A percentile compares a stretch with the other conserved stretches of the same genome.
Conservation (phyloP, 768 basidiomycete genomes). For the Tricholoma sp. region DNA sequence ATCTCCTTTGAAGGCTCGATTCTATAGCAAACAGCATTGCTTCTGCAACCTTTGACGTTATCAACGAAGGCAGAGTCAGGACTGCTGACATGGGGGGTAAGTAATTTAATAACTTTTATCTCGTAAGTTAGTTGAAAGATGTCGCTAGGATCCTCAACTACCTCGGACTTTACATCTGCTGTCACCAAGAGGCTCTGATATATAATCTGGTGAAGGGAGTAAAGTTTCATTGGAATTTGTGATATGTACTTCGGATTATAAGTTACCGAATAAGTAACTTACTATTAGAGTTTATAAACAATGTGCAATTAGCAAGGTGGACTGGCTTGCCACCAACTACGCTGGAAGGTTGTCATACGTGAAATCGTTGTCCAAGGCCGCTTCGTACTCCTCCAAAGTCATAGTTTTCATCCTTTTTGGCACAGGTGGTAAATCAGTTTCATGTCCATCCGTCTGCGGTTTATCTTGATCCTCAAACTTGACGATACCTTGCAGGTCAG, state of each 20-base stretch:
- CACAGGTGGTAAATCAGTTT: slow-evolving; percentile 11
- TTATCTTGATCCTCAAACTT: slow-evolving; percentile 11
- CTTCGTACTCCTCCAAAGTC: slow-evolving; percentile 51
- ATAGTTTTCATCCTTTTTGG: slow-evolving; percentile 37
- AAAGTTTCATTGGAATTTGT: background rate
- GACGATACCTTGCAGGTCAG: slow-evolving; percentile 11
- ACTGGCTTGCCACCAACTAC: slow-evolving; percentile 12
- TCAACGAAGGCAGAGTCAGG: slow-evolving; percentile 80
- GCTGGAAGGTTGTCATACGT: slow-evolving; percentile 32
- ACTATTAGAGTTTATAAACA: slow-evolving; percentile 12
- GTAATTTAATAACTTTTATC: slow-evolving; percentile 20
- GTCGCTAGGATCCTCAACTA: slow-evolving; percentile 71
- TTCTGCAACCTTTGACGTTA: slow-evolving; percentile 86
- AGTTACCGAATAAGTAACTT: background rate
- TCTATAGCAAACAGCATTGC: slow-evolving; percentile 92
- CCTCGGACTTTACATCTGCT: slow-evolving; percentile 91
- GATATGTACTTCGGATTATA: slow-evolving; percentile 17
- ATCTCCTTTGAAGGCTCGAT: slow-evolving; percentile 62
- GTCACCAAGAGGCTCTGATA: slow-evolving; percentile 74
- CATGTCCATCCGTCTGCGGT: slow-evolving; percentile 16
- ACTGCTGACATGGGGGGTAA: slow-evolving; percentile 95
- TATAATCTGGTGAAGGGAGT: background rate
- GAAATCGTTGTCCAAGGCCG: slow-evolving; percentile 40
- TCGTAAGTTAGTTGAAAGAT: slow-evolving; percentile 6
- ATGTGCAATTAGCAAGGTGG: background rate